Base-by-base conservation (phyloP, 2,329 filamentous ascomycete species). In the Coleophoma eucalyptorum region DNA sequence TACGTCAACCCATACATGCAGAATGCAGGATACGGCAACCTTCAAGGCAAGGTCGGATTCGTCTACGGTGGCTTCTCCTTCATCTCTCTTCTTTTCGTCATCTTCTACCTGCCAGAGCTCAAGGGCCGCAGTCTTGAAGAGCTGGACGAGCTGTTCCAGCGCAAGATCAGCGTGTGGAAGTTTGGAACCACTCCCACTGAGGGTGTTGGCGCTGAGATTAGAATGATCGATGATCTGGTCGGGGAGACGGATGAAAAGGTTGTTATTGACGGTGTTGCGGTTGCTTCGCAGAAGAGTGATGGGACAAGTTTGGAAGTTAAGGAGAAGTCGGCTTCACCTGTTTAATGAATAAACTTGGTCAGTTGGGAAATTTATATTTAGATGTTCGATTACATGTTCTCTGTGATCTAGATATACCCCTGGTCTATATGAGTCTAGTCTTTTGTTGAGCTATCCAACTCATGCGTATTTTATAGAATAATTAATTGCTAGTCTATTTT, bases 21-120 rank as follows among this genome's bases (percentile, higher is more conserved):
- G 49, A 61, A 60, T 0, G 6, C 33, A 21, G 46, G 37, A 11
- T 38, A 48, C 19, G 46, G 33, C 31, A 68, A 69, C 11, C 62
- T 73, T 0, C 68, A 69, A 7, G 69, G 64, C 2, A 71, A 71
- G 52, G 68, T 69, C 0, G 62, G 61, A 0, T 73, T 73, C 43
- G 56, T 72, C 3, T 73, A 69, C 42, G 65, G 63, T 1, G 68
- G 59, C 0, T 44, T 71, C 8, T 58, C 60, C 7, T 54, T 69
- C 7, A 46, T 69, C 5, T 67, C 56, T 15, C 50, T 67, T 13
- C 55, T 67, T 8, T 69, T 63, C 49, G 47, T 69, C 44, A 69
- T 63, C 60, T 63, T 64, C 50, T 67, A 54, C 51, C 61, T 69
- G 68, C 73, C 73, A 7, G 63, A 65, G 33, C 20, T 48, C 31